phyloP scores from a whole-genome alignment of 2,329 filamentous ascomycete genomes.

The Nakataea oryzae region DNA sequence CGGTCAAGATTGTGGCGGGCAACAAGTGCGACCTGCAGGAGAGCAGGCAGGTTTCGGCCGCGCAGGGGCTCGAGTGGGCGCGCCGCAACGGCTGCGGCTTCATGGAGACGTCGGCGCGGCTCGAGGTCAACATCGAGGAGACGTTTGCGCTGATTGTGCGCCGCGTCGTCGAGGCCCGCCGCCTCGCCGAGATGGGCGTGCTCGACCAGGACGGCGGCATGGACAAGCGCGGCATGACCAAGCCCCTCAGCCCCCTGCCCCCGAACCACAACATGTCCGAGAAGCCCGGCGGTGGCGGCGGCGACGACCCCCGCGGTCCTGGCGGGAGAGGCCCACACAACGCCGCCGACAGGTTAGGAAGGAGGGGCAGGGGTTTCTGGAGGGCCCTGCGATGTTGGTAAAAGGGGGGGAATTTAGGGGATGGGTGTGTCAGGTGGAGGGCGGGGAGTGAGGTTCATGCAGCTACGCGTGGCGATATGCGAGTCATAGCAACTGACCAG shows the following conservation, averaged over 20 bases:
- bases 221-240: slow-evolving; percentile 44
- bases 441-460: too few relatives aligned
- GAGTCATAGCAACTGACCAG: background rate
- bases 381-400: slow-evolving; percentile 46
- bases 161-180: slow-evolving; percentile 47
- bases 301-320: slow-evolving; percentile 18
- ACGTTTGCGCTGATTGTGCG: slow-evolving; percentile 65
- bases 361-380: slow-evolving; percentile 38
- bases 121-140: slow-evolving; percentile 84
- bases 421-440: background rate
- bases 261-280: slow-evolving; percentile 22
- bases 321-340: slow-evolving; percentile 32
- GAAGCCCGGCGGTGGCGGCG: slow-evolving; percentile 21
- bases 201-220: slow-evolving; percentile 26
- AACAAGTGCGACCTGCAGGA: slow-evolving; percentile 79
- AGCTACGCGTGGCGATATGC: too few relatives aligned
- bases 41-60: slow-evolving; percentile 56
- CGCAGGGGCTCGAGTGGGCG: slow-evolving; percentile 68
- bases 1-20: slow-evolving; percentile 73
- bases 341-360: slow-evolving; percentile 31
- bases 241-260: slow-evolving; percentile 45
- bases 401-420: slow-evolving; percentile 4
- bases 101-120: slow-evolving; percentile 79
- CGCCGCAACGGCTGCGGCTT: slow-evolving; percentile 64
- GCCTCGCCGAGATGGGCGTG: slow-evolving; percentile 36